These are phyloP conservation scores for Wickerhamomyces kurtzmanii DNA, from an alignment of 805 yeast genomes.

Conservation along the genomic window DNA sequence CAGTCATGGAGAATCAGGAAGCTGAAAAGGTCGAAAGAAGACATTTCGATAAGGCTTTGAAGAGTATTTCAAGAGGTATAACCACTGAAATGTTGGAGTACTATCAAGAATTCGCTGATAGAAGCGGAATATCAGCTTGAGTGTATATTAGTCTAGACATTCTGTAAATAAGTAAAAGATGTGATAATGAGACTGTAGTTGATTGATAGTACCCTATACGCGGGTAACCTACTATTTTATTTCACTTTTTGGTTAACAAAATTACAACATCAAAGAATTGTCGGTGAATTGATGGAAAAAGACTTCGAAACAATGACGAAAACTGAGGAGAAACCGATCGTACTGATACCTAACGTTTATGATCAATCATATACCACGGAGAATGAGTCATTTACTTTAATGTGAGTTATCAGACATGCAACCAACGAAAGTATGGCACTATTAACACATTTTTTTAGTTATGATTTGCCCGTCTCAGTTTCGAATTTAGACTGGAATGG, in stretches of 20 bases:
- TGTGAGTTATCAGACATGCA: slow-evolving; percentile 6
- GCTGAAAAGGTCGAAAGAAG: slow-evolving; percentile 41
- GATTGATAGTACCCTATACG: no score
- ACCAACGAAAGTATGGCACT: no score
- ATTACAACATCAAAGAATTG: no score
- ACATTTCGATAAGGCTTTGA: slow-evolving; percentile 68
- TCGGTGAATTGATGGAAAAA: no score
- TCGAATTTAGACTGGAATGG: slow-evolving; percentile 15
- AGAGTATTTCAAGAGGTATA: slow-evolving; percentile 65
- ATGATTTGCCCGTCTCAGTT: slow-evolving; percentile 10
- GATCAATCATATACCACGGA: slow-evolving; percentile 9
- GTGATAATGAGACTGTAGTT: no score
- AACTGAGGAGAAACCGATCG: slow-evolving; percentile 9
- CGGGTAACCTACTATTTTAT: no score
- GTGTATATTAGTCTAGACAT: no score
- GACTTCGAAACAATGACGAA: no score
- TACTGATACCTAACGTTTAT: slow-evolving; percentile 14
- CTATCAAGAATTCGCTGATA: slow-evolving; percentile 39
- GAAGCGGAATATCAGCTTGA: slow-evolving; percentile 25
- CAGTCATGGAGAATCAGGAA: slow-evolving; percentile 69
- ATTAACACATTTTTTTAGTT: slow-evolving; percentile 3
- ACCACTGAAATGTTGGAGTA: slow-evolving; percentile 79
- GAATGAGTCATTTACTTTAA: slow-evolving; percentile 12
- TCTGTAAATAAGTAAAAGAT: no score
- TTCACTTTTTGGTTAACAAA: no score